These are phyloP conservation scores for Epithele typhae DNA, from an alignment of 768 basidiomycete species.

Conservation along the genomic window DNA sequence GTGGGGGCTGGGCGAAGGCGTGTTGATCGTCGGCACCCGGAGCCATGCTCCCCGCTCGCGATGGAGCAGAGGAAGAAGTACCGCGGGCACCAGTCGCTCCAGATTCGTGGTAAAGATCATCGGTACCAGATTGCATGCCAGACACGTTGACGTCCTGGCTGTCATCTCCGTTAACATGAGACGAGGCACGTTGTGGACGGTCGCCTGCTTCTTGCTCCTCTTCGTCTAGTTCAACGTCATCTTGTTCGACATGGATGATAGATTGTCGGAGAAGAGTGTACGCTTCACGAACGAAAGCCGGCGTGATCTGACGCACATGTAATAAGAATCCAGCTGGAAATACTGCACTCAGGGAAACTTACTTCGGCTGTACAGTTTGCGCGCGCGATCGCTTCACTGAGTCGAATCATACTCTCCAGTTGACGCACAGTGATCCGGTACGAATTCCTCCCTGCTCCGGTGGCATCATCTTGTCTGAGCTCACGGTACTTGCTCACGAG, in stretches of 20 bases:
- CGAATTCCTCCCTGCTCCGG: slow-evolving; percentile 84
- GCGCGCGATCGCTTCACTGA: slow-evolving; percentile 95
- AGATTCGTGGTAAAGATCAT: slow-evolving; percentile 36
- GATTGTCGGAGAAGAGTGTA: slow-evolving; percentile 92
- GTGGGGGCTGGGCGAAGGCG: slow-evolving; percentile 20
- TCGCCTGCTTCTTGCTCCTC: slow-evolving; percentile 62
- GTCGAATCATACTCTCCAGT: slow-evolving; percentile 95
- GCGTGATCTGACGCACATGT: slow-evolving; percentile 62
- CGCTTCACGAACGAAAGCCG: slow-evolving; percentile 93
- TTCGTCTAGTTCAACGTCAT: slow-evolving; percentile 96
- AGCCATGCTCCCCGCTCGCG: slow-evolving; percentile 19
- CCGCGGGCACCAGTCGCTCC: slow-evolving; percentile 21
- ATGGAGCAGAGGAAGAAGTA: slow-evolving; percentile 17
- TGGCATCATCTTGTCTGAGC: slow-evolving; percentile 88
- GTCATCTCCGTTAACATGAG: slow-evolving; percentile 33
- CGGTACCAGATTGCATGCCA: slow-evolving; percentile 48
- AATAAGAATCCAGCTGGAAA: not conserved
- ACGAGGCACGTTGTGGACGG: slow-evolving; percentile 28
- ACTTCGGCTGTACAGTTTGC: slow-evolving; percentile 96
- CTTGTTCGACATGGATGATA: slow-evolving; percentile 99
- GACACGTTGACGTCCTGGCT: slow-evolving; percentile 64
- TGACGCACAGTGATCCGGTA: slow-evolving; percentile 98
- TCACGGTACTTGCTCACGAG: slow-evolving; percentile 94
- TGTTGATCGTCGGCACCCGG: slow-evolving; percentile 5
- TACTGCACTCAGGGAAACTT: slow-evolving; percentile 16